Evolutionary conservation across 768 basidiomycete genomes (phyloP).

Genomic region (Rhizopogon salebrosus): DNA sequence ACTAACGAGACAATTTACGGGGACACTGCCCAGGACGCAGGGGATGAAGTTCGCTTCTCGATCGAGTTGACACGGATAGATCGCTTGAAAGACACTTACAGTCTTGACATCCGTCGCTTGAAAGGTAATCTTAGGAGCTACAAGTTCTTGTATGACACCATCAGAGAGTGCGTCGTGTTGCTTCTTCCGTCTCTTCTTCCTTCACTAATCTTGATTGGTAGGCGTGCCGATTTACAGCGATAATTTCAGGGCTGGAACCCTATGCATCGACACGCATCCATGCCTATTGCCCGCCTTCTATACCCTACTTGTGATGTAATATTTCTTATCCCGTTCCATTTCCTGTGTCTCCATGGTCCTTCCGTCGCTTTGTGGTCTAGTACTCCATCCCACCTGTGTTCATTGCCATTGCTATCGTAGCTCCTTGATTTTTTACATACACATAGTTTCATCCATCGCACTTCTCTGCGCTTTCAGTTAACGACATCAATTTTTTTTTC

Average conservation of each 20-base stretch:
- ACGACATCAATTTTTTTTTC: background rate
- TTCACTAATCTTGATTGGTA: conserved; percentile 13
- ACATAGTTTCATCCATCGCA: background rate
- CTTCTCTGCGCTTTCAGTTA: background rate
- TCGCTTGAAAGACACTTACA: conserved; percentile 85
- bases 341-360: background rate
- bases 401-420: conserved; percentile 5
- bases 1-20: conserved; percentile 69
- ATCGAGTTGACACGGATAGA: conserved; percentile 91
- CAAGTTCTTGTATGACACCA: conserved; percentile 84
- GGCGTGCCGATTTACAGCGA: conserved; percentile 34
- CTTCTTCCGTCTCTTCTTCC: conserved; percentile 4
- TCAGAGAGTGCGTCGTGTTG: conserved; percentile 65
- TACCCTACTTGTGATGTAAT: conserved; percentile 29
- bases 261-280: conserved; percentile 5
- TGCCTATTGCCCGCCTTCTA: conserved; percentile 8
- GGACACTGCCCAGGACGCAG: conserved; percentile 72
- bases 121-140: conserved; percentile 93
- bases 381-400: background rate
- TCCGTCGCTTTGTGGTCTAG: conserved; percentile 2
- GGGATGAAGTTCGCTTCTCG: conserved; percentile 95
- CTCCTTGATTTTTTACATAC: conserved; percentile 3
- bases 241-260: conserved; percentile 24
- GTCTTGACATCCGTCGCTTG: conserved; percentile 85
- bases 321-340: background rate